Base-by-base conservation (phyloP, 2,329 filamentous ascomycete species). In the Ceratocystiopsis brevicomis region DNA sequence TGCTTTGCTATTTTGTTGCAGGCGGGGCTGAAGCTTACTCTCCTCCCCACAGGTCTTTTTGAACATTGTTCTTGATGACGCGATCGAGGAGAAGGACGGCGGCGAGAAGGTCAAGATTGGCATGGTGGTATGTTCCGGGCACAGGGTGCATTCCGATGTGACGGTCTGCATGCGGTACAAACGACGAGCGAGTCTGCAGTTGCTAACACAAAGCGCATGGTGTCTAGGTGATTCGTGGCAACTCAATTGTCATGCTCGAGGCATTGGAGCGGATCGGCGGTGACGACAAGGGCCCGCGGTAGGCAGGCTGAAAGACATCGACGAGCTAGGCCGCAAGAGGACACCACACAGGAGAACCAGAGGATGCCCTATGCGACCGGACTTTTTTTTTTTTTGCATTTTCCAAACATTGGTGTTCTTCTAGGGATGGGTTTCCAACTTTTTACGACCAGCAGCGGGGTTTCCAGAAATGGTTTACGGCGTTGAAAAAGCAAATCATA, bases 231-330 rank as follows among this genome's bases (percentile, higher is more conserved):
- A 95, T 98, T 56, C 83, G 92, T 53, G 90, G 90, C 50, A 98
- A 98, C 65, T 94, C 88, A 2, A 87, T 98, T 21, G 87, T 98
- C 44, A 95, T 98, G 88, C 74, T 98, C 44, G 92, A 98, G 64
- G 84, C 77, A 11, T 61, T 83, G 45, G 73, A 78, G 58, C 67
- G 77, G 54, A 79, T 82, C 52, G 74, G 73, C 49, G 72, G 73
- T 46, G 71, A 74, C 54, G 71, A 78, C 45, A 39, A 42, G 35
- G 44, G 47, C 35, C 48, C 34, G n/a, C 44, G 47, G 36, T 45
- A 44, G 21, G 15, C 38, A 15, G 32, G 37, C 36, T 39, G 33
- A 41, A 25, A 16, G 37, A 33, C 17, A 9, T 11, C n/a, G 34
- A 44, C 21, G 34, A 18, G 15, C 10, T 11, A 2, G 17, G n/a